phyloP scores from a whole-genome alignment of 768 basidiomycete genomes.

The Hypsizygus marmoreus region DNA sequence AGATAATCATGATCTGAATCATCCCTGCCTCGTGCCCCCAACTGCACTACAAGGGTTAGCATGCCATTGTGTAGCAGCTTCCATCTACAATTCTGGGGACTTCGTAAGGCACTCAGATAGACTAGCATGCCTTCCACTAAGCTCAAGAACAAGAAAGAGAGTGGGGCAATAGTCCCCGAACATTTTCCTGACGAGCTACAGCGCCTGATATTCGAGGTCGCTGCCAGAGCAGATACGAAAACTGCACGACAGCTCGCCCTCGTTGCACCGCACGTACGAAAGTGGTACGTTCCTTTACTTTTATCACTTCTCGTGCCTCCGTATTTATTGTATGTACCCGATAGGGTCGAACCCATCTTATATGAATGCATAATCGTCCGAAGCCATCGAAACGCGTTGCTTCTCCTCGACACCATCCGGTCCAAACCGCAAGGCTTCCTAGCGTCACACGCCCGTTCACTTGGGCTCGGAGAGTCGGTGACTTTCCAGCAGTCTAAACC shows the following conservation, averaged over 20 bases:
- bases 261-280: conserved; percentile 24
- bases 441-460: conserved; percentile 7
- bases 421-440: conserved; percentile 16
- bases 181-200: conserved; percentile 26
- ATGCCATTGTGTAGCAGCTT: too few species aligned
- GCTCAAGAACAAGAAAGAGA: too few species aligned
- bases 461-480: conserved; percentile 19
- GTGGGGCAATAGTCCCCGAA: not conserved
- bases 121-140: too few species aligned
- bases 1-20: too few species aligned
- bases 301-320: not conserved
- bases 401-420: conserved; percentile 19
- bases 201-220: conserved; percentile 25
- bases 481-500: conserved; percentile 21
- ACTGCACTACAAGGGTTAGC: too few species aligned
- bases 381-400: conserved; percentile 16
- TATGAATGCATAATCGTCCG: conserved; percentile 28
- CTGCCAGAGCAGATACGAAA: conserved; percentile 20
- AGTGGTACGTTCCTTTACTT: conserved; percentile 21
- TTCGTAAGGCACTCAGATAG: too few species aligned
- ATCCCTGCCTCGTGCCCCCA: too few species aligned
- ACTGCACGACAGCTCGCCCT: conserved; percentile 23
- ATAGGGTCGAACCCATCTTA: conserved; percentile 29
- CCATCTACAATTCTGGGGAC: too few species aligned
- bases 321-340: not conserved